A percentile compares a stretch with the other conserved stretches of the same genome.
Evolutionary conservation across 495 filamentous ascomycete species (phyloP).

Genomic region (Aspergillus asperescens): DNA sequence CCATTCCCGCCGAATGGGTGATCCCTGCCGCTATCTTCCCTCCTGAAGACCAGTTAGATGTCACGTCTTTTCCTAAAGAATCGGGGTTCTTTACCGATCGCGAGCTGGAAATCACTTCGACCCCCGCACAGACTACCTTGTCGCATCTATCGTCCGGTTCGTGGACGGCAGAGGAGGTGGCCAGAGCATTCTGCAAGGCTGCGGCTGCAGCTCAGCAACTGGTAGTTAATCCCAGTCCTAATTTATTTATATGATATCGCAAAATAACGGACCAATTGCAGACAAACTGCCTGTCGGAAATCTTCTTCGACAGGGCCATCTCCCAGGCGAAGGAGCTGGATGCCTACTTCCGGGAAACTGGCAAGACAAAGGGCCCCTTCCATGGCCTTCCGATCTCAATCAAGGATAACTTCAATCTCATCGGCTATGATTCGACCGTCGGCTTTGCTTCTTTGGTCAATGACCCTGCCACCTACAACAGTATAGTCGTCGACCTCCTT

Average conservation of each 20-base stretch:
- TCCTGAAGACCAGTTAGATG: constrained; percentile 15
- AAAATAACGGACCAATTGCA: background rate
- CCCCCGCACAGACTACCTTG: constrained; percentile 6
- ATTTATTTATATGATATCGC: background rate
- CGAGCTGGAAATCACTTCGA: constrained; percentile 17
- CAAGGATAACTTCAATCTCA: constrained; percentile 23
- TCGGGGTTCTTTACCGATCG: constrained; percentile 17
- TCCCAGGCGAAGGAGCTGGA: constrained; percentile 34
- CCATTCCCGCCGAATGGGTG: constrained; percentile 13
- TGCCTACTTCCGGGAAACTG: constrained; percentile 23
- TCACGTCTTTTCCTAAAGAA: constrained; percentile 13
- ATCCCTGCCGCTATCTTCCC: constrained; percentile 14
- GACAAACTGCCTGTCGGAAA: constrained; percentile 57
- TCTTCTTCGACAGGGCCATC: constrained; percentile 44
- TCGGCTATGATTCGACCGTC: constrained; percentile 18
- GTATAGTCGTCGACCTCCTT: constrained; percentile 13
- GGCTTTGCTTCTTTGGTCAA: constrained; percentile 21
- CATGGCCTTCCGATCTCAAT: constrained; percentile 54
- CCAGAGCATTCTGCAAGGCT: constrained; percentile 50
- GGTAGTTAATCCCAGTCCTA: constrained; percentile 16
- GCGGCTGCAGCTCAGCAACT: constrained; percentile 52
- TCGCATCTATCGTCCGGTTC: constrained; percentile 6
- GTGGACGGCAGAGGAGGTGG: constrained; percentile 32
- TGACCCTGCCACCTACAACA: constrained; percentile 18
- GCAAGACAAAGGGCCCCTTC: constrained; percentile 50